Conservation (phyloP, 1,139 yeast species). For the Hansenula lynferdii region DNA sequence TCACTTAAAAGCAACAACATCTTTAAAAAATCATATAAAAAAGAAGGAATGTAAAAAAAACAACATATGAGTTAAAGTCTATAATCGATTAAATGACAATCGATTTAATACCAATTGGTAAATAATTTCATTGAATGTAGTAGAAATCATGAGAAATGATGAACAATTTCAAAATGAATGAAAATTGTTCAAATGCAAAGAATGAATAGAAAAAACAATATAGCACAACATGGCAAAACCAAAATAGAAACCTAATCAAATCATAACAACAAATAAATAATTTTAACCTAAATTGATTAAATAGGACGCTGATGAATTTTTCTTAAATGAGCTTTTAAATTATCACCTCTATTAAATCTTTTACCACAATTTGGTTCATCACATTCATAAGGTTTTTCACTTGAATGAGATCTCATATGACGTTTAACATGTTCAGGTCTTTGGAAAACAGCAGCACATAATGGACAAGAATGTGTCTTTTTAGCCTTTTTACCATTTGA, state of each 20-base stretch:
- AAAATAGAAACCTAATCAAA: not conserved
- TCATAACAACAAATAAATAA: not conserved
- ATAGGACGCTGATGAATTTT: constrained; percentile 43
- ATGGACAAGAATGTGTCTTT: constrained; percentile 70
- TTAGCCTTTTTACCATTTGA: constrained; percentile 43
- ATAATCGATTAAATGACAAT: too few relatives aligned
- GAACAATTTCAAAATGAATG: too few relatives aligned
- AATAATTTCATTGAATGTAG: too few relatives aligned
- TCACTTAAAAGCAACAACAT: too few relatives aligned
- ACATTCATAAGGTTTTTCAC: constrained; percentile 83
- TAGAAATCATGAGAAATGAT: too few relatives aligned
- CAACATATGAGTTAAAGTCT: too few relatives aligned
- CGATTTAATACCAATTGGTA: too few relatives aligned
- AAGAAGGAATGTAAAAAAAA: too few relatives aligned
- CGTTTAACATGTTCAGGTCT: constrained; percentile 92
- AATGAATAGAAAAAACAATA: too few relatives aligned
- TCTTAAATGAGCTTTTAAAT: constrained; percentile 62
- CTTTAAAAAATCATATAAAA: too few relatives aligned
- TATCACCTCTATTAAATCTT: constrained; percentile 69
- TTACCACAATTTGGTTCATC: constrained; percentile 71
- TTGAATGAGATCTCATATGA: constrained; percentile 82
- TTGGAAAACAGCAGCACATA: constrained; percentile 72
- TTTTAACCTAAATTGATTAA: constrained; percentile 1
- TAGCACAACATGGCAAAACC: too few relatives aligned
- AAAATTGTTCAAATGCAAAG: too few relatives aligned